Conservation (phyloP, 257 asterid genomes). For the Gentiana straminea region DNA sequence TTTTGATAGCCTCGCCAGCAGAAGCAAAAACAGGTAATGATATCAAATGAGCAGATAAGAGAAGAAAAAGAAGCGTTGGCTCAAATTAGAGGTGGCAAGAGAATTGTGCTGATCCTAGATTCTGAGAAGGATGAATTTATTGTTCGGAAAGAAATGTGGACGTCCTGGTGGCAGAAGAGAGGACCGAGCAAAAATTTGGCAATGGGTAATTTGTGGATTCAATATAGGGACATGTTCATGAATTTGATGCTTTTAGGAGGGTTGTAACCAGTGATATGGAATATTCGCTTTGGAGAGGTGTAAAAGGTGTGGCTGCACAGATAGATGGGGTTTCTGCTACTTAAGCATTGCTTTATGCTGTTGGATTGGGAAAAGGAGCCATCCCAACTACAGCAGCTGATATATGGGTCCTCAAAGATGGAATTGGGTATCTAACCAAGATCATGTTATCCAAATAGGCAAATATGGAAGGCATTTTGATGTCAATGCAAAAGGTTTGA, state of each 20-base stretch:
- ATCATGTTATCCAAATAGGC: conserved; percentile 63
- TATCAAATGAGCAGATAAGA: conserved; percentile 8
- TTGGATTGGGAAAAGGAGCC: conserved; percentile 96
- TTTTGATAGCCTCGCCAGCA: conserved; percentile 34
- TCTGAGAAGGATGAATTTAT: conserved; percentile 58
- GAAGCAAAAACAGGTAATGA: conserved; percentile 31
- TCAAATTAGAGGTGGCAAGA: conserved; percentile 75
- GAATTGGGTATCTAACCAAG: conserved; percentile 91
- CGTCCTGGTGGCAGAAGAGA: conserved; percentile 26
- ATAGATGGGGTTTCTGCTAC: conserved; percentile 91
- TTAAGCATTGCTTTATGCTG: conserved; percentile 96
- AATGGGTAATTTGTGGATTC: conserved; percentile 40
- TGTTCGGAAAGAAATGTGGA: conserved; percentile 27
- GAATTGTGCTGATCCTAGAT: conserved; percentile 55
- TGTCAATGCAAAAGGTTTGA: conserved; percentile 96
- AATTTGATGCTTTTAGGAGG: conserved; percentile 78
- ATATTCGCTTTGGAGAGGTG: conserved; percentile 97
- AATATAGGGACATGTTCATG: conserved; percentile 47
- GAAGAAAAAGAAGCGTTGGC: conserved; percentile 31
- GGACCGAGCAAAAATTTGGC: conserved; percentile 17
- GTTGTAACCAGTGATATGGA: conserved; percentile 84
- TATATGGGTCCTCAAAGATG: conserved; percentile 98
- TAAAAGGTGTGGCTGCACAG: conserved; percentile 93
- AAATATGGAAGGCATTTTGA: conserved; percentile 78
- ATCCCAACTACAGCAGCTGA: conserved; percentile 97